Percentiles rank a stretch among this genome's conserved stretches.
Conservation (phyloP, 2,329 filamentous ascomycete genomes). For the Sporothrix inflata region DNA sequence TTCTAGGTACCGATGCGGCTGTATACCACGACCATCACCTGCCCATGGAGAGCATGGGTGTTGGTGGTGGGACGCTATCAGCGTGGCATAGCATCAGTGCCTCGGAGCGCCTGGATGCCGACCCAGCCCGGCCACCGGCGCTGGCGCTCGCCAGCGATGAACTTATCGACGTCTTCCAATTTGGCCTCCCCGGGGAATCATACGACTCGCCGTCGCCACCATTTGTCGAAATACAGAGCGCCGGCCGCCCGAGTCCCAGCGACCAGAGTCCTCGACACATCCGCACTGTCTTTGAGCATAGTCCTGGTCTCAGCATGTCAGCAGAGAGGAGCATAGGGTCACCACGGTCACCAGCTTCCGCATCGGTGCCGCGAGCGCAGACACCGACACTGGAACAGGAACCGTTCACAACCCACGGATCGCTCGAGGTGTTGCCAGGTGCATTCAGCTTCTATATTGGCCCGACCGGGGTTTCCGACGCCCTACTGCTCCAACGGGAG, state of each 20-base stretch:
- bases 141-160: neutral
- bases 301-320: neutral
- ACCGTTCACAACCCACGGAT: conserved; percentile 17
- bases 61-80: neutral
- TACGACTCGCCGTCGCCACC: neutral
- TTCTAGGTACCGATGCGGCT: neutral
- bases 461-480: conserved; percentile 31
- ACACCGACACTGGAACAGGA: neutral
- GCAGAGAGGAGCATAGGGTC: neutral
- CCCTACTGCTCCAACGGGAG: conserved; percentile 27
- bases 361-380: neutral
- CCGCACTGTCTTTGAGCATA: neutral
- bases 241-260: neutral
- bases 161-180: neutral
- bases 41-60: no score
- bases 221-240: neutral
- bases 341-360: neutral
- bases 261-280: neutral
- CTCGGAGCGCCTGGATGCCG: neutral
- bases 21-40: neutral
- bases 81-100: neutral
- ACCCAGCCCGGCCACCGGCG: neutral
- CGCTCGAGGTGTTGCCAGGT: conserved; percentile 31
- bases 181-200: neutral
- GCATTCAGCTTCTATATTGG: conserved; percentile 34